phyloP scores from a whole-genome alignment of 2,329 filamentous ascomycete species.

The Aureobasidium namibiae region DNA sequence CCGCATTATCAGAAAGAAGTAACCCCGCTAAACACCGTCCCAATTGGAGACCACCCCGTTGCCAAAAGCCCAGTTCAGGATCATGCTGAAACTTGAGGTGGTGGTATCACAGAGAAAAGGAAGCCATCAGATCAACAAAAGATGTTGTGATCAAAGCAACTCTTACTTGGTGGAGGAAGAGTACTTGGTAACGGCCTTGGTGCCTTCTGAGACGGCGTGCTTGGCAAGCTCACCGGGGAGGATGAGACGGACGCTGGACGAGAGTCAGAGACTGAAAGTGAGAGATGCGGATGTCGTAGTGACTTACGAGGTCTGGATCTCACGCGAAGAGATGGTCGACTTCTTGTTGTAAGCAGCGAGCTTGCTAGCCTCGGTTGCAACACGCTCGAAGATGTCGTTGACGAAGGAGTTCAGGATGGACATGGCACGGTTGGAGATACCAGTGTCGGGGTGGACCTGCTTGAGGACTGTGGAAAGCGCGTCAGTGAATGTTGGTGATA shows the following conservation, averaged over 20 bases:
- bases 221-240: slow-evolving; percentile 98
- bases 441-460: slow-evolving; percentile 99
- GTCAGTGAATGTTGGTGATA: slow-evolving; percentile 25
- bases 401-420: slow-evolving; percentile 99
- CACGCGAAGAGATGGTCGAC: slow-evolving; percentile 97
- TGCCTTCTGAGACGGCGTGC: slow-evolving; percentile 98
- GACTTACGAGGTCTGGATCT: slow-evolving; percentile 82
- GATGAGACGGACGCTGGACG: slow-evolving; percentile 68
- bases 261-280: slow-evolving; percentile 1
- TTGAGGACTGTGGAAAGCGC: slow-evolving; percentile 64
- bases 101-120: slow-evolving; percentile 17
- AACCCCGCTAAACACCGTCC: slow-evolving; percentile 32
- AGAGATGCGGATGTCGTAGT: slow-evolving; percentile 16
- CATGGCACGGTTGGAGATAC: slow-evolving; percentile 99
- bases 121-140: slow-evolving; percentile 13
- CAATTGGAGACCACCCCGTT: slow-evolving; percentile 13
- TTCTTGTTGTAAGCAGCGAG: slow-evolving; percentile 99
- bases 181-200: slow-evolving; percentile 99
- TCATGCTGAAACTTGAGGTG: slow-evolving; percentile 8
- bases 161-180: slow-evolving; percentile 96
- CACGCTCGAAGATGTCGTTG: slow-evolving; percentile 99
- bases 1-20: slow-evolving; percentile 37
- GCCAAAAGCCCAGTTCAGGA: slow-evolving; percentile 14
- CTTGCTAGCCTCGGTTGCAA: slow-evolving; percentile 97
- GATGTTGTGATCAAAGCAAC: slow-evolving; percentile 24